A percentile compares a stretch with the other conserved stretches of the same genome.
These are phyloP conservation scores for Tricholoma flavovirens DNA, from an alignment of 768 basidiomycete species.

Conservation along the genomic window DNA sequence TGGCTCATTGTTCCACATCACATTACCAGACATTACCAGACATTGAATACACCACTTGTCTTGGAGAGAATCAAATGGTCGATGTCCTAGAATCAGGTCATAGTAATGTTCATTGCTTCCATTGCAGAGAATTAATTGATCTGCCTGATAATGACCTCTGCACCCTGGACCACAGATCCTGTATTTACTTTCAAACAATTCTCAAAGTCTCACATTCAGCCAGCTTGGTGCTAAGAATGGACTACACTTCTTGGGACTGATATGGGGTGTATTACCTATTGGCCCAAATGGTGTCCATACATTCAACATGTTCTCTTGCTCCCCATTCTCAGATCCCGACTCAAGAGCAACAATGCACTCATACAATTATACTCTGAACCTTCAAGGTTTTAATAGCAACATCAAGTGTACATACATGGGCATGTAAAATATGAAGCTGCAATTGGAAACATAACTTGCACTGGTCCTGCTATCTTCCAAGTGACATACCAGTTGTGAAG, in stretches of 20 bases:
- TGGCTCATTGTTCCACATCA: background rate
- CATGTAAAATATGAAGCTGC: background rate
- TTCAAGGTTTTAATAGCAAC: no score
- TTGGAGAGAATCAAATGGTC: constrained; percentile 18
- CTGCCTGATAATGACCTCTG: no score
- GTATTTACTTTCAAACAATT: background rate
- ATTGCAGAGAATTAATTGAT: background rate
- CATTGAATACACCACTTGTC: constrained; percentile 14
- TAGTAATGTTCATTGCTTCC: constrained; percentile 13
- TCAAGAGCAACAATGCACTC: no score
- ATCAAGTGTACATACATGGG: constrained; percentile 7
- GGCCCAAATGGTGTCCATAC: constrained; percentile 16
- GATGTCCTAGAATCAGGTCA: constrained; percentile 20
- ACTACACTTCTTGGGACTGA: constrained; percentile 18
- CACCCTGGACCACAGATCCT: background rate
- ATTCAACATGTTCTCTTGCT: background rate
- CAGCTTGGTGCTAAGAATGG: constrained; percentile 15
- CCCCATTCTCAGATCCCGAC: no score
- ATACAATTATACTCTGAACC: no score
- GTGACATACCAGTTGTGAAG: constrained; percentile 9
- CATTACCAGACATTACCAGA: background rate
- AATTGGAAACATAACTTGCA: constrained; percentile 17
- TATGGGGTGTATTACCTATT: constrained; percentile 18
- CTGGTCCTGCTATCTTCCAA: constrained; percentile 11
- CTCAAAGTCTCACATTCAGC: constrained; percentile 12